Evolutionary conservation across 805 yeast genomes (phyloP).

Genomic region (Cyberlindnera nakhonratchasimensis): DNA sequence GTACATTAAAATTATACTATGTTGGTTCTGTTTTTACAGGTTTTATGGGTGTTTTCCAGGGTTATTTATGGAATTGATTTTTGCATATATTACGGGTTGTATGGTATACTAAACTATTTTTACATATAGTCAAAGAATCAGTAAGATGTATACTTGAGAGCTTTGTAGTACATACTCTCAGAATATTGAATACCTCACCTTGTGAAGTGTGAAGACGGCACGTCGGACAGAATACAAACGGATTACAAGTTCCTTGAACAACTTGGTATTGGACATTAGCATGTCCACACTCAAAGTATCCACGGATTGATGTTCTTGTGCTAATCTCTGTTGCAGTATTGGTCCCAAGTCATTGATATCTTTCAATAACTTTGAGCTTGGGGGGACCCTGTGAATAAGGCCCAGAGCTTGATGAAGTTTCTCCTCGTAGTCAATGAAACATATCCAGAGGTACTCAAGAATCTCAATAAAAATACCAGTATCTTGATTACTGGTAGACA

Average conservation of each 20-base stretch:
- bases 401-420: constrained; percentile 1
- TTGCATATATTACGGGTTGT: constrained; percentile 4
- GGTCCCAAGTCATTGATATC: constrained; percentile 5
- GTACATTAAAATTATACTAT: constrained; percentile 9
- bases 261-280: constrained; percentile 2
- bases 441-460: constrained; percentile 10
- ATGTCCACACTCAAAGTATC: neutral
- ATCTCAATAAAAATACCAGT: neutral
- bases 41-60: constrained; percentile 6
- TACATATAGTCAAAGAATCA: neutral
- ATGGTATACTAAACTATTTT: neutral
- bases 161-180: neutral
- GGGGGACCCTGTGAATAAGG: constrained; percentile 1
- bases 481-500: neutral
- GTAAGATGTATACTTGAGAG: neutral
- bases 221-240: constrained; percentile 7
- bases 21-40: constrained; percentile 10
- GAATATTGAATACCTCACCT: neutral
- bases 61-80: constrained; percentile 8
- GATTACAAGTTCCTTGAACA: constrained; percentile 6
- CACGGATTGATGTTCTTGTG: neutral
- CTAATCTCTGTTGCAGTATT: neutral
- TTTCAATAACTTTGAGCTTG: neutral
- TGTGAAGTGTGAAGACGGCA: constrained; percentile 5
- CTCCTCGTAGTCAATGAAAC: constrained; percentile 4